Percentiles rank a stretch among this genome's conserved stretches.
Conservation (phyloP, 768 basidiomycete genomes). For the Albatrellus ellisii region DNA sequence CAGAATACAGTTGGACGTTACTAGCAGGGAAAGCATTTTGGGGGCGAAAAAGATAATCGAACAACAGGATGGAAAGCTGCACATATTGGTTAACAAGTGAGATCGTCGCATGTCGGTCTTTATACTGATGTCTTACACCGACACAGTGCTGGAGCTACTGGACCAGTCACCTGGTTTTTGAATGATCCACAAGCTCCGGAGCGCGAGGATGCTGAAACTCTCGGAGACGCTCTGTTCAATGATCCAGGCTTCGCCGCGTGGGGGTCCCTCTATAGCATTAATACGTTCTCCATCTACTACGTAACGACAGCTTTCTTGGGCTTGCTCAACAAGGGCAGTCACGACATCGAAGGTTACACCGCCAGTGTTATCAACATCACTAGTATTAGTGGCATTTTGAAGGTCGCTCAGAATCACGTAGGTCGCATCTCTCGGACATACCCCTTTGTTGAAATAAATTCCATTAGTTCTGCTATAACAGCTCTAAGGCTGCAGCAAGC, state of each 20-base stretch:
- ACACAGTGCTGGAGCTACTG: constrained; percentile 59
- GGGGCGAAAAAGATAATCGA: constrained; percentile 39
- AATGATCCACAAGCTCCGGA: constrained; percentile 42
- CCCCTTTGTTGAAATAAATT: background rate
- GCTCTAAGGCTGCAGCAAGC: constrained; percentile 63
- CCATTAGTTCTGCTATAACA: constrained; percentile 70
- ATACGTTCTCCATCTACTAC: constrained; percentile 70
- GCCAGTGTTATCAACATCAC: constrained; percentile 68
- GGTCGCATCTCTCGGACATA: constrained; percentile 16
- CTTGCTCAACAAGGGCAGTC: constrained; percentile 57
- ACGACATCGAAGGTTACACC: constrained; percentile 41
- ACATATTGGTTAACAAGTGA: constrained; percentile 77
- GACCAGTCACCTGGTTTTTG: constrained; percentile 49
- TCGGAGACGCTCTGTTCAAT: constrained; percentile 59
- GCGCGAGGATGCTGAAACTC: constrained; percentile 45
- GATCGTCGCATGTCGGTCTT: constrained; percentile 12
- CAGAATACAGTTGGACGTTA: constrained; percentile 61
- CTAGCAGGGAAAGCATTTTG: constrained; percentile 52
- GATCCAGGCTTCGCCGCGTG: constrained; percentile 53
- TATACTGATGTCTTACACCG: background rate
- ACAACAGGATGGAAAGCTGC: constrained; percentile 52
- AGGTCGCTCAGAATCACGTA: constrained; percentile 67
- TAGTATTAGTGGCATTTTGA: constrained; percentile 60
- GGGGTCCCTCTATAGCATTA: constrained; percentile 48
- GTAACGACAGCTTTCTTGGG: constrained; percentile 66